phyloP scores from a whole-genome alignment of 495 filamentous ascomycete species.

The Neurospora sp. region DNA sequence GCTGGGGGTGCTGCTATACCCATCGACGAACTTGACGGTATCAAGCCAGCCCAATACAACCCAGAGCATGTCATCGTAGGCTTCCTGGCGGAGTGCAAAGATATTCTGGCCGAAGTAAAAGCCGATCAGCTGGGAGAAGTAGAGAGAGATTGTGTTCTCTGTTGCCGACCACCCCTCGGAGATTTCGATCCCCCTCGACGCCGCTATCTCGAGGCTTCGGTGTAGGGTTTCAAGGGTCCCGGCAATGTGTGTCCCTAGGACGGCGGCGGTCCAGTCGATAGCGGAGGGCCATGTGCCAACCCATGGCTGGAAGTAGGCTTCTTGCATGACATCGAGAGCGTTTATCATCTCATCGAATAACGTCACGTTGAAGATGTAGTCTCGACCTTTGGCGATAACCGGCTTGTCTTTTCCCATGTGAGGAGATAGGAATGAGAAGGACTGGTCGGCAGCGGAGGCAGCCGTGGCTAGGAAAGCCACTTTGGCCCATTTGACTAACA shows the following conservation, averaged over 20 bases:
- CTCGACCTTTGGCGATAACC: background rate
- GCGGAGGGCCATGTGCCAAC: constrained; percentile 73
- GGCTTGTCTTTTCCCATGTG: background rate
- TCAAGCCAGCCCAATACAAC: constrained; percentile 91
- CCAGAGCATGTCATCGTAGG: constrained; percentile 96
- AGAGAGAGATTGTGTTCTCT: constrained; percentile 71
- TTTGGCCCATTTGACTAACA: constrained; percentile 4
- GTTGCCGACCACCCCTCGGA: background rate
- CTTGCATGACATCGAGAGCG: constrained; percentile 66
- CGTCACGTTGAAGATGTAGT: constrained; percentile 7
- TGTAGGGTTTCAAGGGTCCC: constrained; percentile 58
- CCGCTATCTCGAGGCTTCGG: constrained; percentile 22
- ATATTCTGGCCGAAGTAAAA: constrained; percentile 86
- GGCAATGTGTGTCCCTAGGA: constrained; percentile 71
- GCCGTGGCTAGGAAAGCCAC: constrained; percentile 4
- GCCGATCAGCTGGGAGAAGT: constrained; percentile 62
- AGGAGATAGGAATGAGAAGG: background rate
- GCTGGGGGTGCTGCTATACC: constrained; percentile 38
- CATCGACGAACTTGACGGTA: constrained; percentile 60
- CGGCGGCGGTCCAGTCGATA: constrained; percentile 93
- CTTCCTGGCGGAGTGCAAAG: constrained; percentile 64
- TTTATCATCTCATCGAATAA: constrained; percentile 38
- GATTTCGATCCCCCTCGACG: constrained; percentile 21
- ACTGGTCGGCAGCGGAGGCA: constrained; percentile 1
- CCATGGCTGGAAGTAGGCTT: constrained; percentile 64